Evolutionary conservation across 2,329 filamentous ascomycete species (phyloP).

Genomic region (Trichophyton benhamiae): DNA sequence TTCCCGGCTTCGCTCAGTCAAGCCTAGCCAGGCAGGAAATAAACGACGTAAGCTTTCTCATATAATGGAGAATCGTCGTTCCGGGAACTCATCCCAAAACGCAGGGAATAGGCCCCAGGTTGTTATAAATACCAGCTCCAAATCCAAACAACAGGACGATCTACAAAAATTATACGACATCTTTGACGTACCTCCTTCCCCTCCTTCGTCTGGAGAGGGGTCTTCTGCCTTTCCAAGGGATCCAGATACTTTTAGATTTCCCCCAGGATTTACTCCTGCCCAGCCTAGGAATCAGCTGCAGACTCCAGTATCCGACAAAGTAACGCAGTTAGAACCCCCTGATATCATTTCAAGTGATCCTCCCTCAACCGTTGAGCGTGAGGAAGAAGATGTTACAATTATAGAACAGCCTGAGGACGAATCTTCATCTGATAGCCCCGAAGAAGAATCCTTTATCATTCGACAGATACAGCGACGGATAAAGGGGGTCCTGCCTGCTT

Average conservation of each 20-base stretch:
- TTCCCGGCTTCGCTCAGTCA: neutral
- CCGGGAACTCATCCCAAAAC: neutral
- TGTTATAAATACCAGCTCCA: neutral
- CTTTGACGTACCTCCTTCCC: conserved; percentile 29
- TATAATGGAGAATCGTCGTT: neutral
- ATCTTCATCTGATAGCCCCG: conserved; percentile 4
- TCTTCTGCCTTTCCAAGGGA: conserved; percentile 17
- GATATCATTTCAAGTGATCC: conserved; percentile 5
- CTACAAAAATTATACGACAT: conserved; percentile 9
- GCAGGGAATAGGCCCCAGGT: neutral
- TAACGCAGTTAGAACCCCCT: conserved; percentile 13
- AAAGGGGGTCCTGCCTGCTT: conserved; percentile 39
- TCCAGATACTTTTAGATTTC: conserved; percentile 26
- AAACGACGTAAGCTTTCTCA: conserved; percentile 1
- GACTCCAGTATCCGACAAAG: conserved; percentile 18
- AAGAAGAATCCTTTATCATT: conserved; percentile 19
- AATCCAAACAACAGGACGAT: neutral
- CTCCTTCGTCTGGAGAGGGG: conserved; percentile 27
- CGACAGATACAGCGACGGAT: conserved; percentile 30
- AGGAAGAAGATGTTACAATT: neutral
- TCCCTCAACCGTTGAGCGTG: conserved; percentile 2
- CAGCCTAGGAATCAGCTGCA: conserved; percentile 17
- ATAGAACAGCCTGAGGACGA: neutral
- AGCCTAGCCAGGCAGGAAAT: neutral
- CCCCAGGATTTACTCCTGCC: conserved; percentile 24